Conservation (phyloP, 208 protist genomes). For the Crithidia bombi region DNA sequence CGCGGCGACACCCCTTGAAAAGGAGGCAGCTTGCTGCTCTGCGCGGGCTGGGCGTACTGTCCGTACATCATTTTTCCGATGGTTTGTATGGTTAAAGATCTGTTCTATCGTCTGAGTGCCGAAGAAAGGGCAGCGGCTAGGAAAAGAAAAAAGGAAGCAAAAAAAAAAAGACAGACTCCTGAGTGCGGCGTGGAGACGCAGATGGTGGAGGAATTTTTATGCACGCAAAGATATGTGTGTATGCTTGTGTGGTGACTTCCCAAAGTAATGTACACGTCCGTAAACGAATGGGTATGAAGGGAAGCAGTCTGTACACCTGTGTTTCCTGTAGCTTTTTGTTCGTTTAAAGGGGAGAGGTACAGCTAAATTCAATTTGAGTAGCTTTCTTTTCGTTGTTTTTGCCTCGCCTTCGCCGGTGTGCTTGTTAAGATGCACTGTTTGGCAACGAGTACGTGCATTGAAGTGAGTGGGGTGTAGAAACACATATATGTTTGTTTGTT, state of each 20-base stretch:
- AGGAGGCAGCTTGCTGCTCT: constrained; percentile 54
- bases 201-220: not conserved
- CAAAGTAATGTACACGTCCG: not conserved
- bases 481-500: too few species aligned
- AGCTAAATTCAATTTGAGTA: too few species aligned
- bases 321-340: too few species aligned
- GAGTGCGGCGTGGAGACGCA: not conserved
- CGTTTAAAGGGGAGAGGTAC: too few species aligned
- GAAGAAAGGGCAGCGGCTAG: not conserved
- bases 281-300: too few species aligned
- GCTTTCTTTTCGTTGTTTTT: too few species aligned
- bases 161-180: not conserved
- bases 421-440: too few species aligned
- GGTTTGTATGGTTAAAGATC: not conserved
- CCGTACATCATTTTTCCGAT: constrained; percentile 31
- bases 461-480: too few species aligned
- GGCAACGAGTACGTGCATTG: too few species aligned
- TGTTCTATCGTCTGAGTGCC: not conserved
- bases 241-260: not conserved
- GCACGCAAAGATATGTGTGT: not conserved
- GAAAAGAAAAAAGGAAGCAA: not conserved
- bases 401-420: too few species aligned
- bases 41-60: constrained; percentile 24
- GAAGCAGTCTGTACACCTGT: too few species aligned
- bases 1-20: constrained; percentile 88